Percentiles rank a stretch among this genome's conserved stretches.
Conservation (phyloP, 495 filamentous ascomycete species). For the Trichocladium antarcticum region DNA sequence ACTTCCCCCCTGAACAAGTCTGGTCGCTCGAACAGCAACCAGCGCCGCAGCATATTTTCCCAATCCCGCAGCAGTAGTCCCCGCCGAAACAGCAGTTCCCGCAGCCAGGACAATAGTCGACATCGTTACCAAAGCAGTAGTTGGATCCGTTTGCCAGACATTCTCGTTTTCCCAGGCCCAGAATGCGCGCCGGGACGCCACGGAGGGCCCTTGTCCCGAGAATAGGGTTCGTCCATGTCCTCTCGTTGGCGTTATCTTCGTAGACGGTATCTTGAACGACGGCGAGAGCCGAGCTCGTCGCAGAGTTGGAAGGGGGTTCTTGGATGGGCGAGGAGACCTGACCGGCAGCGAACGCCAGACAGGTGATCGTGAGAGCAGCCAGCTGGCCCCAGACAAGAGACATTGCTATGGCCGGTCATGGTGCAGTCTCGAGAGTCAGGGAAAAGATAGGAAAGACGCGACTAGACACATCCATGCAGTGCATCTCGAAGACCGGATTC, state of each 20-base stretch:
- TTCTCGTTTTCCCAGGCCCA: slow-evolving; percentile 17
- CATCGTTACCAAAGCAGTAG: slow-evolving; percentile 25
- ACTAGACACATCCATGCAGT: neutral
- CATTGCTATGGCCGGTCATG: slow-evolving; percentile 14
- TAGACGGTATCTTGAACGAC: too few relatives aligned
- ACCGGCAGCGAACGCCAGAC: neutral
- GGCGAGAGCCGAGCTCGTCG: neutral
- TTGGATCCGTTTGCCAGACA: slow-evolving; percentile 26
- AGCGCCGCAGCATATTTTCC: slow-evolving; percentile 18
- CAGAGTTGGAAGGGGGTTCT: neutral
- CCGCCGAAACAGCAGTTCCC: slow-evolving; percentile 23
- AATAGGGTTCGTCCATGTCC: slow-evolving; percentile 10
- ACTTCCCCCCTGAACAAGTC: slow-evolving; percentile 22
- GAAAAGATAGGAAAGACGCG: neutral
- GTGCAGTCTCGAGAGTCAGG: neutral
- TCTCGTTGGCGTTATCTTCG: neutral
- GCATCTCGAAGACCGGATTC: neutral
- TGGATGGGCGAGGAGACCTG: neutral
- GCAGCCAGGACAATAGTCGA: slow-evolving; percentile 20
- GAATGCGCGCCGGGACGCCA: slow-evolving; percentile 6
- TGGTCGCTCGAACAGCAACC: slow-evolving; percentile 24
- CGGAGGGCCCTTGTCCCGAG: slow-evolving; percentile 14
- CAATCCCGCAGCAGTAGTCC: slow-evolving; percentile 18
- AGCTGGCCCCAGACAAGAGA: slow-evolving; percentile 3
- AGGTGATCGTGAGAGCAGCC: neutral